Conservation (phyloP, 2,329 filamentous ascomycete genomes). For the Aureobasidium sp. region DNA sequence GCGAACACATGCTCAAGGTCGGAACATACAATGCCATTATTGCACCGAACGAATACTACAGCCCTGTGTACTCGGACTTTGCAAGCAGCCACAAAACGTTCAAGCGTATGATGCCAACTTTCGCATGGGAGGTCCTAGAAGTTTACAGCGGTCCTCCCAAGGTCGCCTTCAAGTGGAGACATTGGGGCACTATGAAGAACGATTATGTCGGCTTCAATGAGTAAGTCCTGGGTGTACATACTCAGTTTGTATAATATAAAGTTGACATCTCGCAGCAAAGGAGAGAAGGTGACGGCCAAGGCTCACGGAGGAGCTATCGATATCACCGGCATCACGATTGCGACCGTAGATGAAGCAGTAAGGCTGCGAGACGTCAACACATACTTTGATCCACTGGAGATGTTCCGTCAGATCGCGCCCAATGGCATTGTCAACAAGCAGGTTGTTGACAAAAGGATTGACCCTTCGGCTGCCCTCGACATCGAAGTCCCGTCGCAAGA, state of each 20-base stretch:
- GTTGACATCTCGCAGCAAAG: constrained; percentile 41
- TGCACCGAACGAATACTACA: constrained; percentile 57
- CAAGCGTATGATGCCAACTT: constrained; percentile 66
- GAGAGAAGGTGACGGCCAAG: constrained; percentile 56
- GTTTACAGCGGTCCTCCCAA: constrained; percentile 59
- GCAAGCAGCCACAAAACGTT: constrained; percentile 61
- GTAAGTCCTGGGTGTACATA: constrained; percentile 36
- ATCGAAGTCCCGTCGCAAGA: constrained; percentile 17
- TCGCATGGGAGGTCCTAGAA: constrained; percentile 64
- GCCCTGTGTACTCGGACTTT: constrained; percentile 55
- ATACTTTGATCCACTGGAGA: constrained; percentile 59
- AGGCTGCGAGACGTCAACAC: constrained; percentile 54
- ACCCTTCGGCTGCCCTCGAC: constrained; percentile 23
- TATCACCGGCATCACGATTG: constrained; percentile 57
- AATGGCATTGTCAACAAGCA: constrained; percentile 43
- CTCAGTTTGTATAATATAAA: constrained; percentile 2
- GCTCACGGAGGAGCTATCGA: constrained; percentile 56
- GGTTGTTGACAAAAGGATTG: constrained; percentile 31
- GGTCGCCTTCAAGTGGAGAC: constrained; percentile 59
- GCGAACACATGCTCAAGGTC: constrained; percentile 58
- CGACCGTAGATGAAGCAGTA: constrained; percentile 54
- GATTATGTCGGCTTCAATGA: constrained; percentile 60
- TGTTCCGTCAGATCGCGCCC: constrained; percentile 59
- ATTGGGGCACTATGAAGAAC: constrained; percentile 61
- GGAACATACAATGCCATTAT: constrained; percentile 66